phyloP scores from a whole-genome alignment of 768 basidiomycete species.

The Collybia nuda region DNA sequence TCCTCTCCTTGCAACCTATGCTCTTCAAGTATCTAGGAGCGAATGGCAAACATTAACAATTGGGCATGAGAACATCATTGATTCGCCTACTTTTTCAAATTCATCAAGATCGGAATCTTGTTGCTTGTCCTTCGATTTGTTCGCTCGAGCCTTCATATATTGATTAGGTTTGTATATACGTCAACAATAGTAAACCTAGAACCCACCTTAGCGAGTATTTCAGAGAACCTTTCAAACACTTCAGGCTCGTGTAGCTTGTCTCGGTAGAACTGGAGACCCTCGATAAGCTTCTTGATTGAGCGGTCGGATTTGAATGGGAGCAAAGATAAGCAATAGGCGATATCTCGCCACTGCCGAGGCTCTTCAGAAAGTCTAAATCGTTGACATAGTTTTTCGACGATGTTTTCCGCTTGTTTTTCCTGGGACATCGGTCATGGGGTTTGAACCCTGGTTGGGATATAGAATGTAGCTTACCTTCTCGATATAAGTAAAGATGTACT shows the following conservation, averaged over 20 bases:
- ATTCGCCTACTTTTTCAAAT: conserved; percentile 70
- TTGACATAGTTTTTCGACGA: conserved; percentile 97
- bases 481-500: conserved; percentile 94
- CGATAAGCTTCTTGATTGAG: conserved; percentile 94
- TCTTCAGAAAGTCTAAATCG: conserved; percentile 89
- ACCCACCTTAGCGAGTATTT: conserved; percentile 86
- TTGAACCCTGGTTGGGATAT: neutral
- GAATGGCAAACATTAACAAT: neutral
- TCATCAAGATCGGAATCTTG: conserved; percentile 93
- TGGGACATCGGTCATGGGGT: conserved; percentile 27
- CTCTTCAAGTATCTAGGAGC: conserved; percentile 75
- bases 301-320: conserved; percentile 97
- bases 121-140: conserved; percentile 84
- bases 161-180: neutral
- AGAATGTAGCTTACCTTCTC: conserved; percentile 69
- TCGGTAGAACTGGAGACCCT: conserved; percentile 88
- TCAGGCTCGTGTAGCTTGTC: conserved; percentile 91
- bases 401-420: conserved; percentile 98
- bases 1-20: conserved; percentile 84
- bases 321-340: conserved; percentile 91
- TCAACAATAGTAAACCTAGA: neutral
- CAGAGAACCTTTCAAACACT: conserved; percentile 81
- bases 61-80: no score
- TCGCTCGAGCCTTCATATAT: conserved; percentile 65
- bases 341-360: conserved; percentile 95